These are phyloP conservation scores for Butyriboletus appendiculatus DNA, from an alignment of 1,284 basidiomycete genomes.

Conservation along the genomic window DNA sequence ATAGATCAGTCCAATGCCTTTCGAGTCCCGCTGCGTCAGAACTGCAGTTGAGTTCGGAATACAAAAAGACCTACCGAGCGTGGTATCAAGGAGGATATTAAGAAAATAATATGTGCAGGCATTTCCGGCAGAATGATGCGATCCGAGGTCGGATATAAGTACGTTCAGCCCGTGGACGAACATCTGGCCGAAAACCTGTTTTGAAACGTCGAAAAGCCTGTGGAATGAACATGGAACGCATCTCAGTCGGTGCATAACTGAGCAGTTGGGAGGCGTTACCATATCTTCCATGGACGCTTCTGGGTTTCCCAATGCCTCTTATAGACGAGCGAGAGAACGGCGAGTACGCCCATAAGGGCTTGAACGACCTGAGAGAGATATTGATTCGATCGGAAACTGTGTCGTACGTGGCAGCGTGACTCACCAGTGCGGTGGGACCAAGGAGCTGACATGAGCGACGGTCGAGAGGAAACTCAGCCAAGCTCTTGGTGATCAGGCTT, in stretches of 20 bases:
- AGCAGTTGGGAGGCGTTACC: slow-evolving; percentile 48
- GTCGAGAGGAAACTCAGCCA: slow-evolving; percentile 50
- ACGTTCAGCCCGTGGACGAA: slow-evolving; percentile 90
- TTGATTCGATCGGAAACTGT: background rate
- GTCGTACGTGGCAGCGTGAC: slow-evolving; percentile 25
- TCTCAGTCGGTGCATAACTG: background rate
- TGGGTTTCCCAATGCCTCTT: slow-evolving; percentile 88
- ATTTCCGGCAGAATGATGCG: slow-evolving; percentile 69
- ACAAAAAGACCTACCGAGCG: slow-evolving; percentile 62
- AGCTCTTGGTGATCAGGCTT: slow-evolving; percentile 3
- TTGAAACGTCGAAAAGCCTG: slow-evolving; percentile 87
- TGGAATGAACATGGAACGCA: slow-evolving; percentile 1
- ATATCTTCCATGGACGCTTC: slow-evolving; percentile 91
- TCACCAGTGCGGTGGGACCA: slow-evolving; percentile 67
- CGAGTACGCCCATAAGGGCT: slow-evolving; percentile 84
- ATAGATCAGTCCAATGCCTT: slow-evolving; percentile 88
- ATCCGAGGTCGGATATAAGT: slow-evolving; percentile 72
- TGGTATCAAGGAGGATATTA: slow-evolving; percentile 94
- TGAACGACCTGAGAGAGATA: slow-evolving; percentile 63
- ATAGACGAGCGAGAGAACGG: slow-evolving; percentile 82
- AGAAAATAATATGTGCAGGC: slow-evolving; percentile 93
- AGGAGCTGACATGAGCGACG: slow-evolving; percentile 61
- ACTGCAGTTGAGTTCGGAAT: background rate
- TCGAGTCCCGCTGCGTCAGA: slow-evolving; percentile 8
- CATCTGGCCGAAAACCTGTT: slow-evolving; percentile 91